Base-by-base conservation (phyloP, 1,139 yeast species). In the Taphrina flavorubra region DNA sequence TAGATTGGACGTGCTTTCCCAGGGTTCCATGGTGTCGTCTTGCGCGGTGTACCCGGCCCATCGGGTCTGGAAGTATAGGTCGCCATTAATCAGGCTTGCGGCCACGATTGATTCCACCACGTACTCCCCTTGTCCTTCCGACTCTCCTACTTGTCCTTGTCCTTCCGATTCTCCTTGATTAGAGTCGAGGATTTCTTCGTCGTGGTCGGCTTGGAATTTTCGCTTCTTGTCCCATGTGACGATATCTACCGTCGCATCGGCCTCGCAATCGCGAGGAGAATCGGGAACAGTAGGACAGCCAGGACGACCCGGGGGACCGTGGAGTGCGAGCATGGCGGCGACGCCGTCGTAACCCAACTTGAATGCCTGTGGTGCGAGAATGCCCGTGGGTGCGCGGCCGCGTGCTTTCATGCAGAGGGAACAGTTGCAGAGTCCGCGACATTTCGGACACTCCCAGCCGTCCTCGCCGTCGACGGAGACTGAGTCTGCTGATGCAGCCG, bases 391-490 rank as follows among this genome's bases (percentile, higher is more conserved):
- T 49, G 34, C 36, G 10, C 53, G 53, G 2, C 53, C 53, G 14
- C n/a, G 8, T 10, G 31, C 36, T n/a, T 49, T 49, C 36, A 18
- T 49, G 53, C 53, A 49, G 36, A 49, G n/a, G 36, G 53, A 49
- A 49, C 53, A 49, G 53, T 49, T 49, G 53, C 53, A 49, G 53
- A 49, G n/a, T 20, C 53, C 53, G n/a, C 31, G 53, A 49, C 53
- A 49, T 11, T 25, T 20, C 36, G 53, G 53, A 49, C 53, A 49
- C 31, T 11, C 13, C 53, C 53, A 49, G 5, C 18, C 51, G 5
- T 46, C 51, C 16, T 46, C 51, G 51, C 25, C 18, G 5, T 4
- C 20, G 25, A 8, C 25, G 4, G 11, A 16, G 25, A 8, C 25
- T 2, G 11, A 16, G 51, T 39, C 31, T 25, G 4, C 31, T 25